phyloP scores from a whole-genome alignment of 192 early-diverging fungal genomes.

The Helicostylum pulchrum region DNA sequence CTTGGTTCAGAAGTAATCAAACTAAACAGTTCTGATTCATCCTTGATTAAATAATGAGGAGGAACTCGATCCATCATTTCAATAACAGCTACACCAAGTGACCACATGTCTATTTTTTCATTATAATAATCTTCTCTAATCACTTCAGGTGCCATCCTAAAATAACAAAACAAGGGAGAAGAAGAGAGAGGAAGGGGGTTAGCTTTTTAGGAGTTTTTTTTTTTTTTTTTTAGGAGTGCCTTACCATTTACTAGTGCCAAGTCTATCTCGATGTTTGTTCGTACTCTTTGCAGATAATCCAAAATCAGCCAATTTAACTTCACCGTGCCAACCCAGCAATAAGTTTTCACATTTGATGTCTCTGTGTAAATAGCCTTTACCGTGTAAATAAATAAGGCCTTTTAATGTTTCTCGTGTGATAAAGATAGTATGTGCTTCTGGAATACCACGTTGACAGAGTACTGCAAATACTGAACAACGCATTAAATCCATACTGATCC shows the following conservation, averaged over 20 bases:
- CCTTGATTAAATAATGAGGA: conserved; percentile 43
- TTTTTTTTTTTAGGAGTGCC: background rate
- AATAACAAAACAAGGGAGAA: conserved; percentile 4
- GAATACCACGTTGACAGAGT: conserved; percentile 39
- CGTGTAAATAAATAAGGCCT: conserved; percentile 40
- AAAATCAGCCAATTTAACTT: conserved; percentile 47
- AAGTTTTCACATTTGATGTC: conserved; percentile 51
- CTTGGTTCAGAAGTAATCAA: conserved; percentile 30
- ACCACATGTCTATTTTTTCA: conserved; percentile 53
- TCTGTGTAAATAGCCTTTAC: conserved; percentile 42
- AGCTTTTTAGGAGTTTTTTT: background rate
- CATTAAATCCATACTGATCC: conserved; percentile 43
- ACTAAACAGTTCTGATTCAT: conserved; percentile 38
- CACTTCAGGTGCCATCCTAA: conserved; percentile 51
- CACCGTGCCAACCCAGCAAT: conserved; percentile 38
- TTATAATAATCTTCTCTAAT: conserved; percentile 41
- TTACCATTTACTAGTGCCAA: conserved; percentile 42
- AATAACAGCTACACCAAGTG: conserved; percentile 45
- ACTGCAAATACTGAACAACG: conserved; percentile 41
- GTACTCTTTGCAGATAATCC: conserved; percentile 31
- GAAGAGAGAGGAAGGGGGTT: background rate
- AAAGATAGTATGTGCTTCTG: conserved; percentile 39
- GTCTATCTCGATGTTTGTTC: conserved; percentile 30
- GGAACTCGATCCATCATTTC: conserved; percentile 49
- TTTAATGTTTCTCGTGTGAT: conserved; percentile 38